Evolutionary conservation across 2,329 filamentous ascomycete genomes (phyloP), one percentile per base, ranked within the genome.

Genomic region (Trichoderma polysporum): DNA sequence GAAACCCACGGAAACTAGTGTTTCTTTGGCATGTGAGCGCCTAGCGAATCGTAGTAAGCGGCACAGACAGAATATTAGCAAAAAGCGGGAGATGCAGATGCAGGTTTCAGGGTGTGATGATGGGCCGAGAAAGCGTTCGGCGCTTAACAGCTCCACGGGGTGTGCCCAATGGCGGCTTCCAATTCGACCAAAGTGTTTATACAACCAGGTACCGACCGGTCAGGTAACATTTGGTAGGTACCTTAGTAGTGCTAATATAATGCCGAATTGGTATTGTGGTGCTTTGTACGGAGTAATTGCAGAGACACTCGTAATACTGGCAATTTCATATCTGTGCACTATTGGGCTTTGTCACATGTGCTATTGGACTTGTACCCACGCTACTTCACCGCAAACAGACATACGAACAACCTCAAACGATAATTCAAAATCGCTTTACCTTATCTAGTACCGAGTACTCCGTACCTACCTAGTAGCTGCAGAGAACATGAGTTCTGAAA

Each of bases 31-130:
- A 35, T 31, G 49, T 22, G 35, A 45, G 60, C 60, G 60, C 35
- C 25, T 54, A 56, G 50, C 60, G 50, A 64, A 56, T 64, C 37
- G 37, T 19, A 54, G 52, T 2, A 33, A 41, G 60, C 60, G 19
- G 29, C n/a, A 45, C 3, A 22, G n/a, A 41, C 3, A 12, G 25
- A 33, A n/a, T n/a, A n/a, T n/a, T n/a, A n/a, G n/a, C n/a, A 27
- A 31, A 33, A 54, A 45, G 37, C 37, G 37, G 27, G 27, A 63
- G 35, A 35, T 64, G 50, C 35, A 63, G 27, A 33, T 52, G 58
- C 58, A 61, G 58, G 58, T 52, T 41, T 52, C 58, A 41, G n/a
- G 19, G 50, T 56, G 60, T 64, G 60, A 63, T 56, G 60, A 64
- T 31, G 15, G 60, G n/a, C 15, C 35, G 49, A n/a, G 35, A 54